A percentile compares a stretch with the other conserved stretches of the same genome.
phyloP scores from a whole-genome alignment of 495 filamentous ascomycete species.

The Platismatia glauca region DNA sequence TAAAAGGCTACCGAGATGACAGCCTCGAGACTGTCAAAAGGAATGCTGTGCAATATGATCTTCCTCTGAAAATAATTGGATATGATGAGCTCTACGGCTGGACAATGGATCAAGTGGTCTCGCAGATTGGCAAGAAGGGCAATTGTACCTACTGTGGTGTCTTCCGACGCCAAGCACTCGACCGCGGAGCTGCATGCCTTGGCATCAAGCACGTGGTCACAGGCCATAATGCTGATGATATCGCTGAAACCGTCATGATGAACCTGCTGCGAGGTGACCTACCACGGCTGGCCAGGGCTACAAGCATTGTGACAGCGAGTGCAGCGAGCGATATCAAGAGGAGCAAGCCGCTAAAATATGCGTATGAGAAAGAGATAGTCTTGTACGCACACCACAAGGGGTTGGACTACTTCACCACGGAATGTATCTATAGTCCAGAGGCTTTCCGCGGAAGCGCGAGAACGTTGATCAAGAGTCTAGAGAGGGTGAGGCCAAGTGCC shows the following conservation, averaged over 20 bases:
- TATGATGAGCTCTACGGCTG: slow-evolving; percentile 95
- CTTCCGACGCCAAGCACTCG: slow-evolving; percentile 87
- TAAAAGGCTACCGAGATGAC: slow-evolving; percentile 93
- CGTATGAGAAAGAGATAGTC: slow-evolving; percentile 98
- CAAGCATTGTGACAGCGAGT: slow-evolving; percentile 83
- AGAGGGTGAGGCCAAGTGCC: slow-evolving; percentile 83
- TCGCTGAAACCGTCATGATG: slow-evolving; percentile 98
- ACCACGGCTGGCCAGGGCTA: slow-evolving; percentile 75
- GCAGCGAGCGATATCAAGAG: slow-evolving; percentile 69
- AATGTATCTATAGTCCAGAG: slow-evolving; percentile 97
- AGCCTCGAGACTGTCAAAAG: slow-evolving; percentile 91
- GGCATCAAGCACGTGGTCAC: slow-evolving; percentile 93
- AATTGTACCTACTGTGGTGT: slow-evolving; percentile 99
- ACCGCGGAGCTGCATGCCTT: slow-evolving; percentile 79
- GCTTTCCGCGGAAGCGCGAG: slow-evolving; percentile 93
- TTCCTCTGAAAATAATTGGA: slow-evolving; percentile 83
- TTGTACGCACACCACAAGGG: slow-evolving; percentile 93
- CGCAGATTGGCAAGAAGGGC: slow-evolving; percentile 92
- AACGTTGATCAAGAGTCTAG: slow-evolving; percentile 86
- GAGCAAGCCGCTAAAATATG: slow-evolving; percentile 94
- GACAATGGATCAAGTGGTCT: slow-evolving; percentile 98
- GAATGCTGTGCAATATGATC: slow-evolving; percentile 80
- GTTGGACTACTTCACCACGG: slow-evolving; percentile 94
- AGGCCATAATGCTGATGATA: slow-evolving; percentile 95
- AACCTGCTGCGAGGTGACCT: slow-evolving; percentile 88